Evolutionary conservation across 139 green algal genomes (phyloP).

Genomic region (Pleodorina starrii): DNA sequence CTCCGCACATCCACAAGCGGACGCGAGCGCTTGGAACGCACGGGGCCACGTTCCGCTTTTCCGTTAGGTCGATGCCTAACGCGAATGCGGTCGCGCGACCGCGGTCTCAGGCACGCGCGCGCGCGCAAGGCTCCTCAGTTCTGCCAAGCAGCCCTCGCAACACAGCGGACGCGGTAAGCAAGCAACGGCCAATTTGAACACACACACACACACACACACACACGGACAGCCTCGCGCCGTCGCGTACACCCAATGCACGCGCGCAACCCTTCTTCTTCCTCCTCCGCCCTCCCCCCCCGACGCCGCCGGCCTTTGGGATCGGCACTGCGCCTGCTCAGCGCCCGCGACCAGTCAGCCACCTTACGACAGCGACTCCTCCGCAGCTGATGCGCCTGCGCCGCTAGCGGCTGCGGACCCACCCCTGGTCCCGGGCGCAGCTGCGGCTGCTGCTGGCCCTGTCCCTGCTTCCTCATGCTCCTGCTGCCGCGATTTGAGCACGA

Average conservation of each 20-base stretch:
- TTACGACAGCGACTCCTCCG: background rate
- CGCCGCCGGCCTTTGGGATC: background rate
- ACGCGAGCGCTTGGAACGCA: too few relatives aligned
- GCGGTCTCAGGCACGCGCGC: too few relatives aligned
- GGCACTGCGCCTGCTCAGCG: background rate
- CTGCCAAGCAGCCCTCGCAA: too few relatives aligned
- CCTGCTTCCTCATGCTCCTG: background rate
- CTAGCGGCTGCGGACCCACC: background rate
- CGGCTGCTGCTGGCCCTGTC: too few relatives aligned
- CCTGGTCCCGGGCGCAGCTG: too few relatives aligned
- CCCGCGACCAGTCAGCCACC: background rate
- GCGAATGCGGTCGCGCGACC: too few relatives aligned
- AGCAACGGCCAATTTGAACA: background rate
- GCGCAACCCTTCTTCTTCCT: background rate
- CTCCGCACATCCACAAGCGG: too few relatives aligned
- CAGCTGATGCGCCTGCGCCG: background rate
- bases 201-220: conserved; percentile 7
- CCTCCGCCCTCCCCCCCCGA: background rate
- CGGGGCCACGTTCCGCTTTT: too few relatives aligned
- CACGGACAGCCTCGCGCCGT: background rate
- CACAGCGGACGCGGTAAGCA: background rate
- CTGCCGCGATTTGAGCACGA: conserved; percentile 1
- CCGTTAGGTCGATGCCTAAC: too few relatives aligned
- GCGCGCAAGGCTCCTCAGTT: too few relatives aligned
- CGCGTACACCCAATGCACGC: background rate